Base-by-base conservation (phyloP, 2,329 filamentous ascomycete species). In the Chrysoporthe austroafricana region DNA sequence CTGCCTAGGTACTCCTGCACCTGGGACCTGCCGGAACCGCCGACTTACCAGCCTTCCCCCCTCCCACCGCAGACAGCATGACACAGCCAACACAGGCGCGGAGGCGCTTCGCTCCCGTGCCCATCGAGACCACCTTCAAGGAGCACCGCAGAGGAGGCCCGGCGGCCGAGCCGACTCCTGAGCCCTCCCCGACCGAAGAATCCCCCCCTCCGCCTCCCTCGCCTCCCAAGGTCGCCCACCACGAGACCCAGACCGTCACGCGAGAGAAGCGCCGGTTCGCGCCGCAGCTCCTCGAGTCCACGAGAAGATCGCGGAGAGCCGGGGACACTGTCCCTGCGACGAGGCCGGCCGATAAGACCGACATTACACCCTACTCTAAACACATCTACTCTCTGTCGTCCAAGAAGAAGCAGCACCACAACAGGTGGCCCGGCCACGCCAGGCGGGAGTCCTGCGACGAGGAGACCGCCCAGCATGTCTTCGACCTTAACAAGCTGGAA, bases 201-300 rank as follows among this genome's bases (percentile, higher is more conserved):
- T 60, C 58, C 14, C 82, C 83, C 13, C 83, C 83, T 2, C 80
- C 82, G 60, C 69, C 70, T 44, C 52, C 71, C 74, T 74, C 68
- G 70, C 72, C 70, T 73, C 72, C 66, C 66, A 18, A 62, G 57
- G 60, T 65, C 44, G 63, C 62, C 44, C 11, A 64, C 60, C 58
- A 70, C 36, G 63, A 63, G 65, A 68, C 63, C 61, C 69, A 62
- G 70, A 68, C 64, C 58, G 57, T 54, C 62, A 50, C 59, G 67
- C 77, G 74, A 61, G 74, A 76, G 50, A 79, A 79, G 73, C 82
- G 84, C 70, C 80, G 81, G 69, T 97, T 96, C 77, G 86, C 90
- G 42, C 93, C 93, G 14, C 90, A 95, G 74, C 82, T 97, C 66
- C 90, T 97, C 70, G 93, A 95, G 78, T 94, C 92, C 2, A 91